Percentiles rank a stretch among this genome's conserved stretches.
Conservation (phyloP, 1,139 yeast genomes). For the Entelexis sorbosivorans region DNA sequence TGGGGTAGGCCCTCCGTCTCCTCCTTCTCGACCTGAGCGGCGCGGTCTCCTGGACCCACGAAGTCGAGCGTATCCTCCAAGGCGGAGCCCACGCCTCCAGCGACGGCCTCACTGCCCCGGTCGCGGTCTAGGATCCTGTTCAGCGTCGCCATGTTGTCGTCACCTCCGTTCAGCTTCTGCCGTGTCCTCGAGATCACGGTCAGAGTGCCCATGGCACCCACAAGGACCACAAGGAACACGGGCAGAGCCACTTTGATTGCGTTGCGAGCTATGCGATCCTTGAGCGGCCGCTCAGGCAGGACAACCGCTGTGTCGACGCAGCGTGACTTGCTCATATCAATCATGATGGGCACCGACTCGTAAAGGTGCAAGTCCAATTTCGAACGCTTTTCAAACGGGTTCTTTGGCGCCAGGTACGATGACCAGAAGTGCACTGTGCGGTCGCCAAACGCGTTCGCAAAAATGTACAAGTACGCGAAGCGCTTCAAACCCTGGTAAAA, state of each 20-base stretch:
- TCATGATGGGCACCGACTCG: neutral
- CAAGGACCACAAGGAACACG: neutral
- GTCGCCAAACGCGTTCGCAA: constrained; percentile 73
- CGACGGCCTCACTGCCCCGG: neutral
- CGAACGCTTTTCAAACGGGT: constrained; percentile 35
- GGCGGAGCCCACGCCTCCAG: constrained; percentile 9
- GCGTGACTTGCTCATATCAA: constrained; percentile 1
- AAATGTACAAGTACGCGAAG: constrained; percentile 47
- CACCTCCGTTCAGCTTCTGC: neutral
- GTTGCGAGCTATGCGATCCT: neutral
- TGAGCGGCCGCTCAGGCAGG: neutral
- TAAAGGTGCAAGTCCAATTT: neutral
- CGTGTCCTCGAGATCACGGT: neutral
- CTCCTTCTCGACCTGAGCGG: neutral
- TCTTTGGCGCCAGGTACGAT: constrained; percentile 37
- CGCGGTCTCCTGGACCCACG: neutral
- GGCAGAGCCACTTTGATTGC: neutral
- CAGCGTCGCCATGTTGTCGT: neutral
- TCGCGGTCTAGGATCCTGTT: neutral
- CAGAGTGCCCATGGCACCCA: neutral
- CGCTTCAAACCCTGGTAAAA: constrained; percentile 45
- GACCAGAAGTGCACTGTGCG: constrained; percentile 49
- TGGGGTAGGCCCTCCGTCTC: neutral
- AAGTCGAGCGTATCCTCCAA: constrained; percentile 6
- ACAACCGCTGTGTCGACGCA: neutral